Evolutionary conservation across 2,329 filamentous ascomycete species (phyloP).

Genomic region (Chaetomiaceae sp.): DNA sequence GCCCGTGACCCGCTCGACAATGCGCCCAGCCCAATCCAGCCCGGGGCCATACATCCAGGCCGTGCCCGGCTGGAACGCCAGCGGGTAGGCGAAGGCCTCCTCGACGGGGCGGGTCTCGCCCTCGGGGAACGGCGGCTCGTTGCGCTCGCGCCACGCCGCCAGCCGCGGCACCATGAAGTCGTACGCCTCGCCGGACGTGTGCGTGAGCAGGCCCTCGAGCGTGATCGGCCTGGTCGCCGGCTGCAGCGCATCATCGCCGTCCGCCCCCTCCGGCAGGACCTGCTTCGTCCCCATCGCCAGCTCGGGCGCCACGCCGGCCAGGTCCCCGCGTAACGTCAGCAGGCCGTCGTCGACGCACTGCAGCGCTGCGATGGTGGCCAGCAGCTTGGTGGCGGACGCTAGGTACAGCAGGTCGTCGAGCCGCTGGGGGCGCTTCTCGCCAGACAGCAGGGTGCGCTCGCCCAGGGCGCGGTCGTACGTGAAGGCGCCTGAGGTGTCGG

Average conservation of each 20-base stretch:
- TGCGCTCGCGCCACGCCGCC: slow-evolving; percentile 34
- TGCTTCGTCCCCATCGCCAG: slow-evolving; percentile 40
- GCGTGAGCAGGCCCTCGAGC: slow-evolving; percentile 39
- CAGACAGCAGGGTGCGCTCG: slow-evolving; percentile 34
- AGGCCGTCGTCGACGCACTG: slow-evolving; percentile 36
- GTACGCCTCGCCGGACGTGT: slow-evolving; percentile 43
- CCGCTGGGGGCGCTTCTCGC: slow-evolving; percentile 33
- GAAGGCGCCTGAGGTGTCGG: slow-evolving; percentile 34
- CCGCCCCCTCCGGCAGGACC: slow-evolving; percentile 42
- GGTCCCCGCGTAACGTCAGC: slow-evolving; percentile 35
- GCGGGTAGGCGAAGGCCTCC: slow-evolving; percentile 38
- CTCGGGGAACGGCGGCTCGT: slow-evolving; percentile 17
- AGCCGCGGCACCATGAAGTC: slow-evolving; percentile 36
- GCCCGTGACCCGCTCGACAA: slow-evolving; percentile 39
- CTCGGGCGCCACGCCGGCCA: slow-evolving; percentile 41
- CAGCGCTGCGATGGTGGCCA: slow-evolving; percentile 33
- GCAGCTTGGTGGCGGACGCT: slow-evolving; percentile 38
- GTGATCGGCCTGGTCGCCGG: slow-evolving; percentile 37
- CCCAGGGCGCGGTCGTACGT: slow-evolving; percentile 36
- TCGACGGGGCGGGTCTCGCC: slow-evolving; percentile 31
- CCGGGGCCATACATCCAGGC: slow-evolving; percentile 44
- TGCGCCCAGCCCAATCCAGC: slow-evolving; percentile 42
- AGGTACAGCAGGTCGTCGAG: slow-evolving; percentile 33
- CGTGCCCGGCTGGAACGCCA: slow-evolving; percentile 39
- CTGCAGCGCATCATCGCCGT: slow-evolving; percentile 32